Percentiles rank a stretch among this genome's conserved stretches.
These are phyloP conservation scores for Metarhizium brunneum DNA, from an alignment of 2,329 filamentous ascomycete genomes.

Conservation along the genomic window DNA sequence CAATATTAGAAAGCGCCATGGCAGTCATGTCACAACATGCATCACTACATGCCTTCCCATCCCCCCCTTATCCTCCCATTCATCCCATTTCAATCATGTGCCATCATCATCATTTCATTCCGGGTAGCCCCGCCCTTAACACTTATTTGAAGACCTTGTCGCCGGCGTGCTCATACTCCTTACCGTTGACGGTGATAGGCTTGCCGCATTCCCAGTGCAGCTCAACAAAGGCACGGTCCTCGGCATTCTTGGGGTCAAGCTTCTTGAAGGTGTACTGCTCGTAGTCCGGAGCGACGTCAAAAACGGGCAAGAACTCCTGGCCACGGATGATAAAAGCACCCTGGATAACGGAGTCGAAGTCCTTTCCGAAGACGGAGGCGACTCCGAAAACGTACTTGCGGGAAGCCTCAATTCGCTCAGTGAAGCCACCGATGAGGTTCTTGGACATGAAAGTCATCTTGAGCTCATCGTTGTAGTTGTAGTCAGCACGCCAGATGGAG, in stretches of 20 bases:
- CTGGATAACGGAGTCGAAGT: constrained; percentile 83
- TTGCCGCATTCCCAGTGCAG: constrained; percentile 90
- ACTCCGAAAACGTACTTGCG: constrained; percentile 97
- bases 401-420: constrained; percentile 89
- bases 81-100: constrained; percentile 14
- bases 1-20: neutral
- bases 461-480: constrained; percentile 99
- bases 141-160: constrained; percentile 99
- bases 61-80: constrained; percentile 9
- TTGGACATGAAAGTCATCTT: constrained; percentile 97
- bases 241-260: constrained; percentile 79
- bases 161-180: constrained; percentile 79
- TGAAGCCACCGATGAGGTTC: constrained; percentile 98
- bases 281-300: constrained; percentile 93
- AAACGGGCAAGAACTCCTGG: constrained; percentile 74
- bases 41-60: neutral
- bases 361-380: constrained; percentile 78
- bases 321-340: constrained; percentile 95
- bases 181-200: constrained; percentile 68
- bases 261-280: constrained; percentile 96
- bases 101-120: constrained; percentile 18
- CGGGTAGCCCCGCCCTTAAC: neutral
- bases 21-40: neutral
- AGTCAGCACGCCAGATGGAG: constrained; percentile 88
- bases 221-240: constrained; percentile 79